phyloP scores from a whole-genome alignment of 345 rosid species.

The Aurinia saxatilis region DNA sequence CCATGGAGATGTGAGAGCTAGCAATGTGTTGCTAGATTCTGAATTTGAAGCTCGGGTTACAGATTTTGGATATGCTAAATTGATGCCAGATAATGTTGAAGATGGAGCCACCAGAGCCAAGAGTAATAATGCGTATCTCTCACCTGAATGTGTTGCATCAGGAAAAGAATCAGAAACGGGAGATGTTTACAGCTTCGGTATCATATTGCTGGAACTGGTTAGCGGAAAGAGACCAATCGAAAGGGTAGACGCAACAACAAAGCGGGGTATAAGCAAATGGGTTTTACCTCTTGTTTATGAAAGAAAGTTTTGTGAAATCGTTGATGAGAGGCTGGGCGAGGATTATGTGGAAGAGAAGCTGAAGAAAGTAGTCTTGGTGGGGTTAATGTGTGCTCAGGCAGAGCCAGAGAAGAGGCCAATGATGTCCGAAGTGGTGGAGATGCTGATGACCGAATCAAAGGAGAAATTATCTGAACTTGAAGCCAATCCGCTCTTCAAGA shows the following conservation, averaged over 20 bases:
- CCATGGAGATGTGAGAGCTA: constrained; percentile 57
- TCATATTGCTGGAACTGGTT: constrained; percentile 59
- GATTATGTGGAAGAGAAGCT: constrained; percentile 53
- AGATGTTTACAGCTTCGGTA: constrained; percentile 93
- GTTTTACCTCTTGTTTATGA: constrained; percentile 57
- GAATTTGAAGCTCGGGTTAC: constrained; percentile 70
- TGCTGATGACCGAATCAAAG: constrained; percentile 53
- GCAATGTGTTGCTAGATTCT: constrained; percentile 59
- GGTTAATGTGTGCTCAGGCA: constrained; percentile 60
- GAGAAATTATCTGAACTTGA: constrained; percentile 46
- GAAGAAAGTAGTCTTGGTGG: constrained; percentile 49
- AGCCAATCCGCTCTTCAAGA: constrained; percentile 55
- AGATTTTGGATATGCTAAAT: constrained; percentile 83
- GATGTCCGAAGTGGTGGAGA: constrained; percentile 68
- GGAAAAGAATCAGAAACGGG: constrained; percentile 80
- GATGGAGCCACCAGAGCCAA: constrained; percentile 68
- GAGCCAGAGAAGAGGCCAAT: constrained; percentile 68
- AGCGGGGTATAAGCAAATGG: constrained; percentile 71
- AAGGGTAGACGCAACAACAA: constrained; percentile 67
- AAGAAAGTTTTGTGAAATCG: constrained; percentile 53
- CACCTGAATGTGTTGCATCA: constrained; percentile 84
- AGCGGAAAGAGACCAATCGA: constrained; percentile 79
- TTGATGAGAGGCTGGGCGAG: constrained; percentile 61
- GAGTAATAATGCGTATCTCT: constrained; percentile 69
- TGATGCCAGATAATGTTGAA: constrained; percentile 78